A percentile compares a stretch with the other conserved stretches of the same genome.
Conservation (phyloP, 441 rosid genomes). For the Eruca vesicaria region DNA sequence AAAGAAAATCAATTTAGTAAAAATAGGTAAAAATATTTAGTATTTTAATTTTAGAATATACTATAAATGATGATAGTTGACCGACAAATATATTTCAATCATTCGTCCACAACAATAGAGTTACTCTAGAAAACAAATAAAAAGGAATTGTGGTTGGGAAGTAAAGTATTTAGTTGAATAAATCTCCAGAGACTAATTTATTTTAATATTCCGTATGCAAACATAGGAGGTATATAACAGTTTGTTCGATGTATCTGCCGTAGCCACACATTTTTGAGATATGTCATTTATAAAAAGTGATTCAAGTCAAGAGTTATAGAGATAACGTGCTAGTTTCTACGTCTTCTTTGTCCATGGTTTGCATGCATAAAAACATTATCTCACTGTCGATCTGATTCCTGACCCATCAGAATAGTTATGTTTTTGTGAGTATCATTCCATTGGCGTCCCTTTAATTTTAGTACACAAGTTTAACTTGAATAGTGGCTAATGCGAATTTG, state of each 20-base stretch:
- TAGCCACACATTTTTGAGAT: not conserved
- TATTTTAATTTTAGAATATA: not conserved
- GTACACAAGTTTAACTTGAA: not conserved
- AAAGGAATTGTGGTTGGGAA: constrained; percentile 31
- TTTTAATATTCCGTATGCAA: constrained; percentile 7
- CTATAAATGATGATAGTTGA: constrained; percentile 2
- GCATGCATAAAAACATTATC: not conserved
- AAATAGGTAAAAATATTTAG: not conserved
- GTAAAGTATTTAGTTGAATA: constrained; percentile 20
- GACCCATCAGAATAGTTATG: not conserved
- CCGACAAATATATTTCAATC: not conserved
- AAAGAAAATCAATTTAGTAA: not conserved
- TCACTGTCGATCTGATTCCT: constrained; percentile 14
- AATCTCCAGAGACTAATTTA: not conserved
- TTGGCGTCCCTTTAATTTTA: not conserved
- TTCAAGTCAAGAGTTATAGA: not conserved
- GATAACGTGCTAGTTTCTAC: not conserved
- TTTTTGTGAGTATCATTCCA: not conserved
- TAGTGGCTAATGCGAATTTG: not conserved
- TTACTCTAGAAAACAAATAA: not conserved
- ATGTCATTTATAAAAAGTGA: not conserved
- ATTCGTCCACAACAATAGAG: not conserved
- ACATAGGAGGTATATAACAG: not conserved
- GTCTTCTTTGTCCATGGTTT: not conserved
- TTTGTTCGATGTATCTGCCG: constrained; percentile 13